Percentiles rank a stretch among this genome's conserved stretches.
These are phyloP conservation scores for Thymus quinquecostatus DNA, from an alignment of 257 asterid genomes.

Conservation along the genomic window DNA sequence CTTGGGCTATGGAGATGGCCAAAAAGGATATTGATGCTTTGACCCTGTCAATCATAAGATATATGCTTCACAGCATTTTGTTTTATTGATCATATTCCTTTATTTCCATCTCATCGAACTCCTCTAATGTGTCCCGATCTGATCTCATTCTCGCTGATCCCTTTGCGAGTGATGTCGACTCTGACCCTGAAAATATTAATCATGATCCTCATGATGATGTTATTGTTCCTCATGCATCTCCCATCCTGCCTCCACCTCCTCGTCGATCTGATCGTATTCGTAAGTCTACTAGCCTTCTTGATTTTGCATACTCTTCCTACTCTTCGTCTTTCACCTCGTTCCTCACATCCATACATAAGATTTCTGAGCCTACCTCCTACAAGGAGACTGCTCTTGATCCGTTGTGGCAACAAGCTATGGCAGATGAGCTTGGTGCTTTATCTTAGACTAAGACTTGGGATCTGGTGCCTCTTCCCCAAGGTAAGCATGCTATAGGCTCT, in stretches of 20 bases:
- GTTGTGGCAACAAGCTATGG: not conserved
- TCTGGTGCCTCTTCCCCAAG: no score
- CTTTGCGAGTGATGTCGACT: not conserved
- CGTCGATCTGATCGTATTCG: not conserved
- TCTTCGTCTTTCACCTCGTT: not conserved
- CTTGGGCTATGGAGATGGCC: no score
- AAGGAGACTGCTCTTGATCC: not conserved
- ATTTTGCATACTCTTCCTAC: not conserved
- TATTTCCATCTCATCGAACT: not conserved
- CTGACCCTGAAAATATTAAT: not conserved
- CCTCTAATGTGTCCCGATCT: not conserved
- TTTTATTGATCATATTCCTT: not conserved
- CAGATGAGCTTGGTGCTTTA: not conserved
- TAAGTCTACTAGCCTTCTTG: not conserved
- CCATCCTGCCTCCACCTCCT: not conserved
- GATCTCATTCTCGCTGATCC: not conserved
- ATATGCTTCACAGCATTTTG: not conserved
- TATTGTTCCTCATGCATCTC: no score
- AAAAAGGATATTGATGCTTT: no score
- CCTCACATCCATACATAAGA: not conserved
- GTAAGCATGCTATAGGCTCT: no score
- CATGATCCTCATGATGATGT: not conserved
- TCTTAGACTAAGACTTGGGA: no score
- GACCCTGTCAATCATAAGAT: not conserved
- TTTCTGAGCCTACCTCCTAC: not conserved